Evolutionary conservation across 2,329 filamentous ascomycete species (phyloP).

Genomic region (Fusarium duplospermum): DNA sequence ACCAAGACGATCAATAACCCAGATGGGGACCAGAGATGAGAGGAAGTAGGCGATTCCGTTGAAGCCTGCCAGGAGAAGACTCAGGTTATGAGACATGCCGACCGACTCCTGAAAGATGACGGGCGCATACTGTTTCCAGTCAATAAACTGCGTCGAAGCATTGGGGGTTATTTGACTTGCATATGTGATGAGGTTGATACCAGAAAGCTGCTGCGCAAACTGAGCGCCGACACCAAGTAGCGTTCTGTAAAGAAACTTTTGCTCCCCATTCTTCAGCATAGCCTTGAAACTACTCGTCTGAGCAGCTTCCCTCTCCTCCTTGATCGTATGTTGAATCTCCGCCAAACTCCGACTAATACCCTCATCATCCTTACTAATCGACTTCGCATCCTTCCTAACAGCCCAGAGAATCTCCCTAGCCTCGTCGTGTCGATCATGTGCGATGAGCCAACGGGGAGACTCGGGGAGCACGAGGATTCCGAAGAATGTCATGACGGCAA

Average conservation of each 20-base stretch:
- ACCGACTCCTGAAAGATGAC: constrained; percentile 59
- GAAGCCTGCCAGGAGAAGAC: constrained; percentile 65
- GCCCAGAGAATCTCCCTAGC: constrained; percentile 51
- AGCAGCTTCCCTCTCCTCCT: constrained; percentile 54
- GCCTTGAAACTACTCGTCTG: constrained; percentile 48
- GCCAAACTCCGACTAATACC: constrained; percentile 45
- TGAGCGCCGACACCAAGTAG: constrained; percentile 57
- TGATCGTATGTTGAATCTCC: constrained; percentile 54
- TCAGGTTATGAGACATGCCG: constrained; percentile 55
- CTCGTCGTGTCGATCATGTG: constrained; percentile 56
- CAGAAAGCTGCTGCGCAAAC: constrained; percentile 56
- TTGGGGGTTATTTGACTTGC: not conserved
- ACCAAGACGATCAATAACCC: constrained; percentile 57
- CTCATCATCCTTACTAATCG: constrained; percentile 42
- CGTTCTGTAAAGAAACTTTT: constrained; percentile 54
- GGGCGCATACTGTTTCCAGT: constrained; percentile 47
- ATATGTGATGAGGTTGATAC: constrained; percentile 52
- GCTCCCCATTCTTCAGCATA: constrained; percentile 55
- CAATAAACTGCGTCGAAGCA: not conserved
- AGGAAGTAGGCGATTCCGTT: constrained; percentile 55
- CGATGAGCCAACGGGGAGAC: constrained; percentile 56
- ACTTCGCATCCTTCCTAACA: constrained; percentile 44
- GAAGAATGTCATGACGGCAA: constrained; percentile 51
- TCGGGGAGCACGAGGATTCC: constrained; percentile 55
- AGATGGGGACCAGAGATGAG: constrained; percentile 48